Percentiles rank a stretch among this genome's conserved stretches.
phyloP scores from a whole-genome alignment of 495 filamentous ascomycete species.

The Melanomma pulvis-pyrius region DNA sequence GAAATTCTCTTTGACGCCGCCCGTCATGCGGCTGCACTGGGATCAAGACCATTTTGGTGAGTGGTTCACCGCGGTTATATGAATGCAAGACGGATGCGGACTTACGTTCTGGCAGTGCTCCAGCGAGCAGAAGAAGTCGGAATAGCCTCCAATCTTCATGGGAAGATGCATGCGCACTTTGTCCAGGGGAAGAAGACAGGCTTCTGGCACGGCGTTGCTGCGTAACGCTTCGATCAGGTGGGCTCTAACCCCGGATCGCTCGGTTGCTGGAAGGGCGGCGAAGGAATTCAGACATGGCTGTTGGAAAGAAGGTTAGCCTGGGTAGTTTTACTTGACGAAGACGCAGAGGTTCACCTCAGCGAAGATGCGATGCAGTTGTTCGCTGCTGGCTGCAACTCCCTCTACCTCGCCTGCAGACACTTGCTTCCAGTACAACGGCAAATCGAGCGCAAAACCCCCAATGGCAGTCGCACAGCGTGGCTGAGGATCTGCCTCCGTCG shows the following conservation, averaged over 20 bases:
- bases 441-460: slow-evolving; percentile 37
- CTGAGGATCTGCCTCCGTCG: slow-evolving; percentile 12
- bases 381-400: neutral
- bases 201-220: neutral
- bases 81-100: no score
- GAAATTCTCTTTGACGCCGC: slow-evolving; percentile 34
- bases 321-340: neutral
- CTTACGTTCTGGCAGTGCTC: slow-evolving; percentile 39
- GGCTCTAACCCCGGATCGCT: slow-evolving; percentile 23
- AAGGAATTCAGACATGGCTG: slow-evolving; percentile 40
- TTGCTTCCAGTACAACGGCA: slow-evolving; percentile 17
- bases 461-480: slow-evolving; percentile 38
- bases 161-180: slow-evolving; percentile 38
- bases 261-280: slow-evolving; percentile 31
- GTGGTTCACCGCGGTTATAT: neutral
- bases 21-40: slow-evolving; percentile 36
- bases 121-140: slow-evolving; percentile 46
- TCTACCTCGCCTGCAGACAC: neutral
- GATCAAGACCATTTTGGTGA: neutral
- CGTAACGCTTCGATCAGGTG: slow-evolving; percentile 27
- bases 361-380: neutral
- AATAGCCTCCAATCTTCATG: slow-evolving; percentile 37
- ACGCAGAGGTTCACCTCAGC: neutral
- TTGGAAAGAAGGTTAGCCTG: neutral
- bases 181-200: slow-evolving; percentile 25